A percentile compares a stretch with the other conserved stretches of the same genome.
Conservation (phyloP, 805 yeast genomes). For the Spathaspora boniae region DNA sequence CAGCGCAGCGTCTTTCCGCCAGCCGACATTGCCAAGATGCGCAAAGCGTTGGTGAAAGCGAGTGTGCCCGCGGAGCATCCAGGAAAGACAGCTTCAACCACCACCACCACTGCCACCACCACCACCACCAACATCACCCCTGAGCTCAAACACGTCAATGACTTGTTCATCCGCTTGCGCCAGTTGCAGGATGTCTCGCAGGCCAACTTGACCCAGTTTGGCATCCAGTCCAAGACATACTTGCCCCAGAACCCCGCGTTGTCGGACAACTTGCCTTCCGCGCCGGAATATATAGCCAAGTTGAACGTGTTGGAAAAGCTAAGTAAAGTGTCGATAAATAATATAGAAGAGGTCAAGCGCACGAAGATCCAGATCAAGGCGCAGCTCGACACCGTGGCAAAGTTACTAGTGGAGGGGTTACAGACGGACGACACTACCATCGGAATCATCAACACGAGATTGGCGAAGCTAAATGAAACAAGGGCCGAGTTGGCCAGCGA, state of each 20-base stretch:
- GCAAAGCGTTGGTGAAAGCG: slow-evolving; percentile 19
- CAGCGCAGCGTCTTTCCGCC: slow-evolving; percentile 45
- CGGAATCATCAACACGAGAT: slow-evolving; percentile 25
- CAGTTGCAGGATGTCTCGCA: slow-evolving; percentile 24
- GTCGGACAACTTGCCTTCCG: slow-evolving; percentile 38
- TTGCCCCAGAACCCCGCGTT: slow-evolving; percentile 31
- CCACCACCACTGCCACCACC: neutral
- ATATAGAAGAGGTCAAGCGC: slow-evolving; percentile 28
- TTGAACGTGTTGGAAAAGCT: slow-evolving; percentile 36
- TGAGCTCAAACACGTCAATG: slow-evolving; percentile 32
- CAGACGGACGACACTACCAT: slow-evolving; percentile 30
- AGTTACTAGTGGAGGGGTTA: slow-evolving; percentile 21
- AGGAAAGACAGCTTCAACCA: neutral
- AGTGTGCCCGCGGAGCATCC: slow-evolving; percentile 9
- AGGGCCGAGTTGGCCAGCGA: slow-evolving; percentile 25
- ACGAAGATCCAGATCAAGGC: slow-evolving; percentile 24
- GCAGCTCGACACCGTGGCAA: slow-evolving; percentile 17
- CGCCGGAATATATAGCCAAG: slow-evolving; percentile 35
- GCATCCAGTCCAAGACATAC: slow-evolving; percentile 33
- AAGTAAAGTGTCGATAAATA: slow-evolving; percentile 28
- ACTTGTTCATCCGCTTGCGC: slow-evolving; percentile 24
- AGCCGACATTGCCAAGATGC: slow-evolving; percentile 26
- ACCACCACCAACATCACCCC: slow-evolving; percentile 16
- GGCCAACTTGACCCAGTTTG: slow-evolving; percentile 36
- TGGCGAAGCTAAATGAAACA: slow-evolving; percentile 24